Percentiles rank a stretch among this genome's conserved stretches.
Evolutionary conservation across 2,329 filamentous ascomycete species (phyloP).

Genomic region (Thyridium curvatum): DNA sequence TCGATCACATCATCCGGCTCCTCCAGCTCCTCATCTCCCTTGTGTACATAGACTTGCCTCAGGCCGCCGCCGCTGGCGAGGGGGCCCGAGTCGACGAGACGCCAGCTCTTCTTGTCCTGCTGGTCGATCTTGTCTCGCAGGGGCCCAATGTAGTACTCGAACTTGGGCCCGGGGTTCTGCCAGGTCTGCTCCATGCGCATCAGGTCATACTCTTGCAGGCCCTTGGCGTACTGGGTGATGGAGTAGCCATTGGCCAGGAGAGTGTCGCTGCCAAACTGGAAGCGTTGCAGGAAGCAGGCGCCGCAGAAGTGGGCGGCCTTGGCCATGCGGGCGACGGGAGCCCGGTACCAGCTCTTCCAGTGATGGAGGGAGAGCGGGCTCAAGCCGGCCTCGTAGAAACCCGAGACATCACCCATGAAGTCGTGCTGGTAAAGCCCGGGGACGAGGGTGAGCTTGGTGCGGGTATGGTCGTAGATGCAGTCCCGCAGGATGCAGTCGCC

Average conservation of each 20-base stretch:
- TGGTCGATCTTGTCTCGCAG: slow-evolving; percentile 29
- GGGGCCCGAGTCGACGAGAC: slow-evolving; percentile 35
- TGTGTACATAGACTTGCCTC: slow-evolving; percentile 49
- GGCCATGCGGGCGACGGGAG: slow-evolving; percentile 43
- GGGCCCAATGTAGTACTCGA: slow-evolving; percentile 47
- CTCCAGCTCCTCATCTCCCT: slow-evolving; percentile 28
- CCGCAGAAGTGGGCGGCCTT: slow-evolving; percentile 46
- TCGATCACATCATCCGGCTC: slow-evolving; percentile 42
- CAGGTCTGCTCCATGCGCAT: slow-evolving; percentile 48
- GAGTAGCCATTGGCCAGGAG: slow-evolving; percentile 56
- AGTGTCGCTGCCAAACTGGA: slow-evolving; percentile 37
- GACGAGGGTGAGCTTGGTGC: slow-evolving; percentile 47
- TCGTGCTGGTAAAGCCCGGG: slow-evolving; percentile 52
- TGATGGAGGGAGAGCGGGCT: slow-evolving; percentile 54
- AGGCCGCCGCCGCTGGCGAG: slow-evolving; percentile 31
- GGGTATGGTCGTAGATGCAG: slow-evolving; percentile 50
- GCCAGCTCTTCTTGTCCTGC: slow-evolving; percentile 45
- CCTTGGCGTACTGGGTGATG: slow-evolving; percentile 37
- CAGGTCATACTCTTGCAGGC: slow-evolving; percentile 32
- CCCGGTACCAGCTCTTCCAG: slow-evolving; percentile 56
- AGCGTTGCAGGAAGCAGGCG: slow-evolving; percentile 52
- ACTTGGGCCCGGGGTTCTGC: slow-evolving; percentile 37
- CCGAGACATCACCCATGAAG: slow-evolving; percentile 45
- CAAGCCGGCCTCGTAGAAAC: slow-evolving; percentile 53
- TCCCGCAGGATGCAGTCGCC: slow-evolving; percentile 52